These are phyloP conservation scores for Buddleja alternifolia DNA, from an alignment of 257 asterid species.

Conservation along the genomic window DNA sequence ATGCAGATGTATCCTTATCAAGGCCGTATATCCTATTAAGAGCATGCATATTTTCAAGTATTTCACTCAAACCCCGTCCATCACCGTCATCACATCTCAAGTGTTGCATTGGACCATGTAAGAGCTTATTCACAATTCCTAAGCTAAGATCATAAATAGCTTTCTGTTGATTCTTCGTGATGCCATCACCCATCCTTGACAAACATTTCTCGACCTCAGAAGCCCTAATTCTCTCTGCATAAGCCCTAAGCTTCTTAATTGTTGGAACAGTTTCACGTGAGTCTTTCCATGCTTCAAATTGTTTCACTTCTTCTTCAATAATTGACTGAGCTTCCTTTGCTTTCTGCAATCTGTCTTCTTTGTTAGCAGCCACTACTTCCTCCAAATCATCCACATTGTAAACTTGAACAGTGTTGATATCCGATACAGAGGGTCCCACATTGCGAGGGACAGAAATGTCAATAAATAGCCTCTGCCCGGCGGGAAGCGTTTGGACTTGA, in stretches of 20 bases:
- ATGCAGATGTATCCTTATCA: slow-evolving; percentile 59
- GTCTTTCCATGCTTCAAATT: slow-evolving; percentile 85
- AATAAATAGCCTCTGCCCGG: slow-evolving; percentile 60
- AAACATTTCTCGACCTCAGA: slow-evolving; percentile 81
- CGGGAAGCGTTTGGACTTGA: slow-evolving; percentile 61
- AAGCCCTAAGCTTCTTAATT: slow-evolving; percentile 84
- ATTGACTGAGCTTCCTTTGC: slow-evolving; percentile 79
- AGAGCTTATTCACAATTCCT: slow-evolving; percentile 78
- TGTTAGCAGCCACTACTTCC: slow-evolving; percentile 91
- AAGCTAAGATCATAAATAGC: slow-evolving; percentile 73
- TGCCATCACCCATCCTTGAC: slow-evolving; percentile 66
- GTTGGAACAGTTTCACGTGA: slow-evolving; percentile 88
- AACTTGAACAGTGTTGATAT: slow-evolving; percentile 53
- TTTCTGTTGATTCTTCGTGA: slow-evolving; percentile 65
- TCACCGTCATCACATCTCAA: slow-evolving; percentile 68
- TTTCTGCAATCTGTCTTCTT: slow-evolving; percentile 70
- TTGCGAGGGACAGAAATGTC: slow-evolving; percentile 94
- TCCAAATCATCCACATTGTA: slow-evolving; percentile 90
- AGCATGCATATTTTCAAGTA: slow-evolving; percentile 79
- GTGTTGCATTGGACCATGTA: slow-evolving; percentile 94
- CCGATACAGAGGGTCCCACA: slow-evolving; percentile 72
- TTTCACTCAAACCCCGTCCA: slow-evolving; percentile 52
- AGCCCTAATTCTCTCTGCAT: slow-evolving; percentile 81
- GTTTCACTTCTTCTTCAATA: slow-evolving; percentile 68
- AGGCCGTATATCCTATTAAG: slow-evolving; percentile 79